Conservation (phyloP, 257 asterid genomes). For the Sherardia arvensis region DNA sequence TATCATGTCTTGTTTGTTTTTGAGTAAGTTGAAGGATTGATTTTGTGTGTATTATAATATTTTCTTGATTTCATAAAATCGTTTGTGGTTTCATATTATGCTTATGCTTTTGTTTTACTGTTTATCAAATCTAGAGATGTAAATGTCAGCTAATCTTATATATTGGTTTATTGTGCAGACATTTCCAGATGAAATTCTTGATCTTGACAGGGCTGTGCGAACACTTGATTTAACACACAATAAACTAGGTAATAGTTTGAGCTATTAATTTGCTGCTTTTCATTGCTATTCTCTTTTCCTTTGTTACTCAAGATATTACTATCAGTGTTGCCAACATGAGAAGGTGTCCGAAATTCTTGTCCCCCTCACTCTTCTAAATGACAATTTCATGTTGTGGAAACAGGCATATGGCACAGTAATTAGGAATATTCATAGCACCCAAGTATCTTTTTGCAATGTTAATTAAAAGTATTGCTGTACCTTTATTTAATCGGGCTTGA, state of each 20-base stretch:
- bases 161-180: slow-evolving; percentile 34
- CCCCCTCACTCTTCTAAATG: neutral
- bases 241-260: slow-evolving; percentile 46
- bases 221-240: slow-evolving; percentile 87
- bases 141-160: neutral
- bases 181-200: slow-evolving; percentile 82
- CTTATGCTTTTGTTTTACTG: neutral
- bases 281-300: neutral
- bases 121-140: neutral
- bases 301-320: neutral
- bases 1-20: neutral
- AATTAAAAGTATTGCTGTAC: neutral
- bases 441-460: neutral
- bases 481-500: neutral
- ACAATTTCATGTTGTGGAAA: neutral
- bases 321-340: neutral
- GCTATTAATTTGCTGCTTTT: neutral
- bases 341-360: neutral
- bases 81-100: neutral
- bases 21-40: neutral
- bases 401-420: neutral
- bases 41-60: neutral
- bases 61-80: slow-evolving; percentile 5
- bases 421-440: neutral
- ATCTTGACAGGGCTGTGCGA: slow-evolving; percentile 73